Evolutionary conservation across 2,329 filamentous ascomycete genomes (phyloP).

Genomic region (Cladobotryum mycophilum): DNA sequence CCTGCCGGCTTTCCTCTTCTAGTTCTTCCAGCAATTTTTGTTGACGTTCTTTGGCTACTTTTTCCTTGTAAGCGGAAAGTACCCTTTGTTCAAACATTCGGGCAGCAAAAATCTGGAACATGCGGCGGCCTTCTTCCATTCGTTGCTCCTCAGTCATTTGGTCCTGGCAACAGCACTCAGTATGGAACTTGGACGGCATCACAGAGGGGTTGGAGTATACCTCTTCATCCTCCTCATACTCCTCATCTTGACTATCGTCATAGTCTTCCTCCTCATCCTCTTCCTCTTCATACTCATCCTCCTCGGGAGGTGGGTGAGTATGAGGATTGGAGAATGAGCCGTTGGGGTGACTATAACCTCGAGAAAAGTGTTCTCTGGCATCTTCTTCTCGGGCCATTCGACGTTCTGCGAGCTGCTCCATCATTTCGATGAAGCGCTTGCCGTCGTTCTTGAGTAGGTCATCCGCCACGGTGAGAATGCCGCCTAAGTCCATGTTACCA

Average conservation of each 20-base stretch:
- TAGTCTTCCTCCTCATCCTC: slow-evolving; percentile 57
- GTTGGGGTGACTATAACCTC: slow-evolving; percentile 54
- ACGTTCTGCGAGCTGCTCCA: slow-evolving; percentile 97
- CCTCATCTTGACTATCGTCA: slow-evolving; percentile 56
- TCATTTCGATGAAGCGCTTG: slow-evolving; percentile 99
- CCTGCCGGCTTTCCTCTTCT: slow-evolving; percentile 72
- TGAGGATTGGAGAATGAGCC: slow-evolving; percentile 55
- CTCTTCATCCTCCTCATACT: slow-evolving; percentile 78
- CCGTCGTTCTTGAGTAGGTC: slow-evolving; percentile 98
- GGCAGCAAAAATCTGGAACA: slow-evolving; percentile 99
- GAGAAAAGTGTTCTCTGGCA: slow-evolving; percentile 56
- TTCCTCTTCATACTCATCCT: slow-evolving; percentile 68
- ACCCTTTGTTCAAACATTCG: slow-evolving; percentile 99
- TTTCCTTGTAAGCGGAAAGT: slow-evolving; percentile 93
- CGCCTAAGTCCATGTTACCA: slow-evolving; percentile 61
- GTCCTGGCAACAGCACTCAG: slow-evolving; percentile 59
- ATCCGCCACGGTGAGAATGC: slow-evolving; percentile 96
- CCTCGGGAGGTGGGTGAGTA: slow-evolving; percentile 69
- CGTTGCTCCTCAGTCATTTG: slow-evolving; percentile 96
- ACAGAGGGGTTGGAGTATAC: slow-evolving; percentile 45
- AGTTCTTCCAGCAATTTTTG: slow-evolving; percentile 86
- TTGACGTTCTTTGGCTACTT: slow-evolving; percentile 89
- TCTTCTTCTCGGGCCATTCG: slow-evolving; percentile 96
- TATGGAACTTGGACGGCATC: slow-evolving; percentile 35
- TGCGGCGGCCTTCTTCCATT: slow-evolving; percentile 95